A percentile compares a stretch with the other conserved stretches of the same genome.
These are phyloP conservation scores for Lachnellula subtilissima DNA, from an alignment of 2,329 filamentous ascomycete species.

Conservation along the genomic window DNA sequence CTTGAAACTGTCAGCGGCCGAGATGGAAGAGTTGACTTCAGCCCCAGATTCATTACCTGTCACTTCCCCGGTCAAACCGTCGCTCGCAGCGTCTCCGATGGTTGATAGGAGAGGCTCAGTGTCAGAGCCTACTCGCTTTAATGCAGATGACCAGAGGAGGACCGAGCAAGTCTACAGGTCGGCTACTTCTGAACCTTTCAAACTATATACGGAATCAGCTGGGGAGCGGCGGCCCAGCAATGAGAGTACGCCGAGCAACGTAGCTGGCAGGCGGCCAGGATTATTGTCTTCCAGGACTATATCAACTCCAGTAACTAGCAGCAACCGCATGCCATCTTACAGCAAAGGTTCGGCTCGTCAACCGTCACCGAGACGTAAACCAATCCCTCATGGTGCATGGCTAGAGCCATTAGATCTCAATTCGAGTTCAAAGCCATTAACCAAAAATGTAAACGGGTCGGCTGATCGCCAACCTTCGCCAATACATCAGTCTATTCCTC, in stretches of 20 bases:
- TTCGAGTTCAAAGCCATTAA: slow-evolving; percentile 9
- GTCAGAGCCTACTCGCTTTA: slow-evolving; percentile 16
- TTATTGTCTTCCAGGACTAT: slow-evolving; percentile 24
- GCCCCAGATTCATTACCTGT: slow-evolving; percentile 56
- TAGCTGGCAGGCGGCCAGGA: slow-evolving; percentile 18
- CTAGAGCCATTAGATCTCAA: slow-evolving; percentile 27
- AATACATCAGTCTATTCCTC: slow-evolving; percentile 51
- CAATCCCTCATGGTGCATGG: slow-evolving; percentile 15
- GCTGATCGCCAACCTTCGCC: slow-evolving; percentile 23
- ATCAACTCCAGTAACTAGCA: slow-evolving; percentile 19
- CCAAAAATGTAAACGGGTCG: slow-evolving; percentile 6
- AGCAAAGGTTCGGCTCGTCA: slow-evolving; percentile 19
- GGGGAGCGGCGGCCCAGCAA: slow-evolving; percentile 14
- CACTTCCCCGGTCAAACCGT: slow-evolving; percentile 37
- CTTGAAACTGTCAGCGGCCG: slow-evolving; percentile 51
- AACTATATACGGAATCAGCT: slow-evolving; percentile 3
- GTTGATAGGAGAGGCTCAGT: slow-evolving; percentile 14
- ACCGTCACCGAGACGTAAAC: slow-evolving; percentile 26
- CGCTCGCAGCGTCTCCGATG: slow-evolving; percentile 29
- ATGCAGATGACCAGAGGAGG: slow-evolving; percentile 12
- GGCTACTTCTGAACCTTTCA: slow-evolving; percentile 13
- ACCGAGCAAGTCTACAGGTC: slow-evolving; percentile 7
- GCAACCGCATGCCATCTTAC: slow-evolving; percentile 20
- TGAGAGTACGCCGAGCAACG: slow-evolving; percentile 14
- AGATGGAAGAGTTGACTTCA: slow-evolving; percentile 54